Evolutionary conservation across 345 rosid species (phyloP).

Genomic region (Brassica nigra): DNA sequence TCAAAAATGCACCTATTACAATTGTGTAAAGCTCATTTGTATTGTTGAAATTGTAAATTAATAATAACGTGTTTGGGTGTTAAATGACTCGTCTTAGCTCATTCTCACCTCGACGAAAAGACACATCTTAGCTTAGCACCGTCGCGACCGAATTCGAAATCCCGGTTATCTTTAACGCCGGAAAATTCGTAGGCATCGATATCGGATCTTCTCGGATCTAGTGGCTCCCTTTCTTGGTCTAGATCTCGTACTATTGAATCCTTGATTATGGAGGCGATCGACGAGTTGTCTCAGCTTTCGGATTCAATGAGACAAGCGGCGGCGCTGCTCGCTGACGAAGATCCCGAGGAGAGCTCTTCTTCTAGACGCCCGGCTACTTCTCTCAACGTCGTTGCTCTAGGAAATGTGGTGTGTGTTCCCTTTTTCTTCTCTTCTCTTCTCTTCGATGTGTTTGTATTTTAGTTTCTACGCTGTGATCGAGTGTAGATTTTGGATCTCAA

Average conservation of each 20-base stretch:
- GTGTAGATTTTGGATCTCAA: conserved; percentile 40
- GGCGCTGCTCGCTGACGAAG: conserved; percentile 92
- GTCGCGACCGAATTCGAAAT: conserved; percentile 18
- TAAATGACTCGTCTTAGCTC: conserved; percentile 27
- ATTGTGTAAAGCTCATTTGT: background rate
- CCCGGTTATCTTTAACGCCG: conserved; percentile 25
- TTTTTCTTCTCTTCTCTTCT: background rate
- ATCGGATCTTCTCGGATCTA: conserved; percentile 33
- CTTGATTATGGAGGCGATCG: conserved; percentile 86
- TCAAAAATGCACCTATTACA: background rate
- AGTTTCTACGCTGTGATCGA: conserved; percentile 2
- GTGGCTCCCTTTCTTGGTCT: conserved; percentile 19
- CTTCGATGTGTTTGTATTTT: background rate
- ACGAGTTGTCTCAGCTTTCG: conserved; percentile 82
- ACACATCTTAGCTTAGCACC: conserved; percentile 7
- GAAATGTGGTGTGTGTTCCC: conserved; percentile 75
- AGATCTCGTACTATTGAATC: conserved; percentile 33
- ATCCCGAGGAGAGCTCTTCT: conserved; percentile 66
- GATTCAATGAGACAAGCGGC: conserved; percentile 89
- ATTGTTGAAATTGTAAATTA: conserved; percentile 8
- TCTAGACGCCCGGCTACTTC: conserved; percentile 70
- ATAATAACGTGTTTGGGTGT: conserved; percentile 14
- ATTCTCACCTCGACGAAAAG: conserved; percentile 7
- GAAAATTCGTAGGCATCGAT: background rate
- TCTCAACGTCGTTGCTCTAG: conserved; percentile 82